Conservation (phyloP, 495 filamentous ascomycete species). For the Xylaria sp. region DNA sequence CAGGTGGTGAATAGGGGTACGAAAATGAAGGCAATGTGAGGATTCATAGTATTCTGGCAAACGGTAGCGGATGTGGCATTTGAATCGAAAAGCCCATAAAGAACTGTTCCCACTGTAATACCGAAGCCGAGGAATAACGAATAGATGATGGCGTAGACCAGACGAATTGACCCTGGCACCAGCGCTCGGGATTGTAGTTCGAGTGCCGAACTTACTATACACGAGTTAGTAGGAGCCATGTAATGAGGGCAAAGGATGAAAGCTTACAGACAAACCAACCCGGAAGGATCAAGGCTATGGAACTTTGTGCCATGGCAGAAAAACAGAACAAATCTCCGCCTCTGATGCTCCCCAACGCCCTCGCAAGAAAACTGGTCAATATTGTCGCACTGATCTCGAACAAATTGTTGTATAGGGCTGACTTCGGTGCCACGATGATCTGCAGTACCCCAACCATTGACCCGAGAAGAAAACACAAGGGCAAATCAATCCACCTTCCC, state of each 20-base stretch:
- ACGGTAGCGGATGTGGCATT: constrained; percentile 76
- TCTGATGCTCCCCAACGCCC: constrained; percentile 84
- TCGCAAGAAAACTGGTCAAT: constrained; percentile 85
- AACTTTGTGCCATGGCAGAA: constrained; percentile 86
- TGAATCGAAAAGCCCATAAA: constrained; percentile 83
- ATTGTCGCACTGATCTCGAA: constrained; percentile 91
- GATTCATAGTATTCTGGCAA: constrained; percentile 69
- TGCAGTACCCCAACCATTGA: constrained; percentile 83
- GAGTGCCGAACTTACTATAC: constrained; percentile 68
- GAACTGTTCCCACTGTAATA: constrained; percentile 89
- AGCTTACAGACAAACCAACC: constrained; percentile 75
- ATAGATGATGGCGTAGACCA: constrained; percentile 97
- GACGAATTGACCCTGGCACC: constrained; percentile 88
- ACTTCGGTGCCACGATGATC: constrained; percentile 77
- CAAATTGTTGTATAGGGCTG: constrained; percentile 83
- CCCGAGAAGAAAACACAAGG: constrained; percentile 85
- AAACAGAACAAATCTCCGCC: constrained; percentile 84
- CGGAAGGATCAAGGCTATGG: constrained; percentile 91
- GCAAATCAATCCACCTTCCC: constrained; percentile 85
- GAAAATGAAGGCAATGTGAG: constrained; percentile 73
- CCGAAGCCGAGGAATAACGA: constrained; percentile 96
- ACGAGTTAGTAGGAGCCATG: constrained; percentile 25
- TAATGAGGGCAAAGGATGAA: background rate
- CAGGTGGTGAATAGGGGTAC: constrained; percentile 83
- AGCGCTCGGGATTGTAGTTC: constrained; percentile 88